Base-by-base conservation (phyloP, 192 early-diverging fungal species). In the Coemansia sp. region DNA sequence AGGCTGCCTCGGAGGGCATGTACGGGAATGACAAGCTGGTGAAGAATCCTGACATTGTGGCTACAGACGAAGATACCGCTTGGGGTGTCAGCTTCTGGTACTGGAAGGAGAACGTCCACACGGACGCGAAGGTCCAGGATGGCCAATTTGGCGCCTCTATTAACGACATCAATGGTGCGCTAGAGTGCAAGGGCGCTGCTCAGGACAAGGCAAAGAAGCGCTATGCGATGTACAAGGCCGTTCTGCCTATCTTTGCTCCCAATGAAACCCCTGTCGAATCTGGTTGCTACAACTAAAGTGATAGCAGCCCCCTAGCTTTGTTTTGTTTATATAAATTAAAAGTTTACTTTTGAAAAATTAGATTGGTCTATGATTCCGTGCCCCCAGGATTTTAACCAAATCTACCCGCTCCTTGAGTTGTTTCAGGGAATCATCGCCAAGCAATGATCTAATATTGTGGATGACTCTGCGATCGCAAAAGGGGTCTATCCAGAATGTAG, bases 101-200 rank as follows among this genome's bases (percentile, higher is more conserved):
- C 65, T 85, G 84, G 84, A 71, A 69, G 62, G 70, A 53, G 18
- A 70, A 72, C 21, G 84, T 85, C 5, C 78, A 65, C 67, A 53
- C 63, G 1, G 71, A 71, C 21, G 15, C 78, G 4, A 78, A 75
- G 7, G 78, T 85, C 35, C 68, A 68, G 33, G 67, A 46, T 24
- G 84, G 84, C 12, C 66, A 85, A n/a, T 85, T 85, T 73, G 84
- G 84, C 23, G 72, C 76, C 14, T 67, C 78, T 6, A 76, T 77
- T 61, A 81, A 78, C 58, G 76, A 74, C 39, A 85, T 85, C 46
- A 85, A 85, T 46, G 84, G 84, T 41, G 70, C 63, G 0, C 69
- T 85, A n/a, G 78, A 81, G 73, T 85, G 84, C 68, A 66, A 63
- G 52, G 72, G 77, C 41, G 62, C 67, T 6, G 67, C 72, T 38